A percentile compares a stretch with the other conserved stretches of the same genome.
Evolutionary conservation across 257 asterid genomes (phyloP).

Genomic region (Solanum arcanum): DNA sequence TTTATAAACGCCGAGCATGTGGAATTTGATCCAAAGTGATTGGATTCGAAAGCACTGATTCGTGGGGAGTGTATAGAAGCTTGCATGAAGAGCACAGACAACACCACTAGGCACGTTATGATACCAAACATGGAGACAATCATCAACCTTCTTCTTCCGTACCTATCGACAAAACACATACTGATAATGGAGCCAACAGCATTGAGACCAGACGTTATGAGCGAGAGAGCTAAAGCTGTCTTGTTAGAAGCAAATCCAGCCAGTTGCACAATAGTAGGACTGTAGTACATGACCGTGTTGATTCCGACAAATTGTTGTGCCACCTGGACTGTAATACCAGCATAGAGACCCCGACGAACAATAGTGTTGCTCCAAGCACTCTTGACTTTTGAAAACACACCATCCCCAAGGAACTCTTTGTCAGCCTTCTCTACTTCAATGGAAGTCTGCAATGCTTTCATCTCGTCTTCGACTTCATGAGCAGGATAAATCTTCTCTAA

Average conservation of each 20-base stretch:
- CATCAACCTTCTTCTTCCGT: constrained; percentile 63
- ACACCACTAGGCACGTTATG: constrained; percentile 37
- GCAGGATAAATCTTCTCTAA: constrained; percentile 64
- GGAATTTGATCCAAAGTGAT: constrained; percentile 41
- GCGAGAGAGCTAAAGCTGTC: constrained; percentile 71
- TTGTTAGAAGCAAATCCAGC: constrained; percentile 74
- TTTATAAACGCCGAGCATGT: constrained; percentile 32
- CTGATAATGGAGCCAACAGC: constrained; percentile 54
- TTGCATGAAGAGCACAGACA: constrained; percentile 34
- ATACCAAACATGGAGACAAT: constrained; percentile 57
- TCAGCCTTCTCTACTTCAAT: constrained; percentile 57
- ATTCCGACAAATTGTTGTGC: constrained; percentile 84
- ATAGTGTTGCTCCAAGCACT: constrained; percentile 35
- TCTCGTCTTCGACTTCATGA: constrained; percentile 54
- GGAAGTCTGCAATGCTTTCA: constrained; percentile 48
- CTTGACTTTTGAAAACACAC: constrained; percentile 20
- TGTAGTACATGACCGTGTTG: constrained; percentile 84
- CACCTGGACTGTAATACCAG: constrained; percentile 70
- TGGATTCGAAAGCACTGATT: constrained; percentile 28
- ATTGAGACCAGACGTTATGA: constrained; percentile 66
- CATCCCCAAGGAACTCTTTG: constrained; percentile 15
- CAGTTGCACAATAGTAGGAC: constrained; percentile 69
- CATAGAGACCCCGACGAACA: constrained; percentile 69
- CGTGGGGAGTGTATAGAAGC: constrained; percentile 47
- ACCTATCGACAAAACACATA: constrained; percentile 58